Base-by-base conservation (phyloP, 345 rosid species). In the Syzygium aqueum region DNA sequence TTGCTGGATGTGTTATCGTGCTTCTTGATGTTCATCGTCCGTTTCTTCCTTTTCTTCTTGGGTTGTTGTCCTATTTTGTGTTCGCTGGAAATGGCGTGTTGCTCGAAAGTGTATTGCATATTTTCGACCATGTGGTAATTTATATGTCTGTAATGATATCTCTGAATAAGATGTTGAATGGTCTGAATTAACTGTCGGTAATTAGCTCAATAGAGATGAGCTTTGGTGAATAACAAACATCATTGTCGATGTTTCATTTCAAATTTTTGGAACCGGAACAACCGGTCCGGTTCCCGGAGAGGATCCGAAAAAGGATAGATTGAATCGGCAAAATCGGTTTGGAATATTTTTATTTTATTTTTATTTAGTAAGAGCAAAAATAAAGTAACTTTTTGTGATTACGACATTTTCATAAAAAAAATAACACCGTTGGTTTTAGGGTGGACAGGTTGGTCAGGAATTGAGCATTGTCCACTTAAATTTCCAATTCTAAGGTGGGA, bases 151-250 rank as follows among this genome's bases (percentile, higher is more conserved):
- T 1, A 33, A 37, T 19, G 80, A 23, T 9, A n/a, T 25, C 1
- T 57, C n/a, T 25, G 5, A 4, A 4, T 2, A 59, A 0, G 17
- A 0, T 13, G 9, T 0, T n/a, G 5, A 13, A 2, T 61, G 1
- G 28, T 11, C 27, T 28, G 65, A 57, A 11, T 4, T 25, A 65
- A 15, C 23, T 65, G 2, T 33, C 25, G 0, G 3, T 33, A 9
- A 73, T 73, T 1, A 17, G 12, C 17, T 30, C 11, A 17, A 67
- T 9, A 9, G 46, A 40, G 25, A 33, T 19, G 40, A 33, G 78
- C 5, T 67, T 67, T 8, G 23, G 2, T 16, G 78, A 65, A 65
- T 22, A 65, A 16, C 2, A 17, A 19, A 53, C 57, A 53, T 53
- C 19, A 50, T 22, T 56, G 9, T 25, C 15, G 46, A 43, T 43